Evolutionary conservation across 345 rosid genomes (phyloP).

Genomic region (Stellera chamaejasme): DNA sequence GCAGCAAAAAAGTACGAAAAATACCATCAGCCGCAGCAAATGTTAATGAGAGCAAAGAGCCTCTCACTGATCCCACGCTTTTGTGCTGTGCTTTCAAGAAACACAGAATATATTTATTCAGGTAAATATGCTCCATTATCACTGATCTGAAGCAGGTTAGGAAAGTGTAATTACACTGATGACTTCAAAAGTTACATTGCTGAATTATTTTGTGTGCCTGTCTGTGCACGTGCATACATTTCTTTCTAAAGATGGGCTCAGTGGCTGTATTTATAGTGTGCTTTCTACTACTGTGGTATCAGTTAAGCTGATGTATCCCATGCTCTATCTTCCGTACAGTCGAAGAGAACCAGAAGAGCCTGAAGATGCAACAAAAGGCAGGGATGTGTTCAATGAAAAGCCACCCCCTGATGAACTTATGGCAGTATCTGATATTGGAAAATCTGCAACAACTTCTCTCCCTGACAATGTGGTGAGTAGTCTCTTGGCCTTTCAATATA

Average conservation of each 20-base stretch:
- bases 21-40: conserved; percentile 85
- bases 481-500: neutral
- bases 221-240: too few species aligned
- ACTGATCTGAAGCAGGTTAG: too few species aligned
- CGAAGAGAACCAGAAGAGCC: conserved; percentile 98
- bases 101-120: conserved; percentile 87
- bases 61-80: conserved; percentile 80
- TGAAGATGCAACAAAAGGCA: conserved; percentile 91
- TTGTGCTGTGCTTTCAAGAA: conserved; percentile 93
- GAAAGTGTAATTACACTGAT: too few species aligned
- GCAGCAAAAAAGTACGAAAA: conserved; percentile 83
- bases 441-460: conserved; percentile 79
- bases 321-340: conserved; percentile 23
- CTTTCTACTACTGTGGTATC: too few species aligned
- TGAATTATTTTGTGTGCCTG: too few species aligned
- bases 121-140: conserved; percentile 24
- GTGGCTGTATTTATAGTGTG: too few species aligned
- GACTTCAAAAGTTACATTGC: too few species aligned
- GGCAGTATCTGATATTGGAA: conserved; percentile 92
- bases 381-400: conserved; percentile 93
- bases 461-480: conserved; percentile 85
- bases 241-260: too few species aligned
- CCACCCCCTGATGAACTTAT: conserved; percentile 97
- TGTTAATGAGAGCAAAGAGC: conserved; percentile 94
- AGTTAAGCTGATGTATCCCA: too few species aligned